Evolutionary conservation across 1,284 basidiomycete genomes (phyloP), one percentile per base, ranked within the genome.

Genomic region (Cryptococcus wingfieldii): DNA sequence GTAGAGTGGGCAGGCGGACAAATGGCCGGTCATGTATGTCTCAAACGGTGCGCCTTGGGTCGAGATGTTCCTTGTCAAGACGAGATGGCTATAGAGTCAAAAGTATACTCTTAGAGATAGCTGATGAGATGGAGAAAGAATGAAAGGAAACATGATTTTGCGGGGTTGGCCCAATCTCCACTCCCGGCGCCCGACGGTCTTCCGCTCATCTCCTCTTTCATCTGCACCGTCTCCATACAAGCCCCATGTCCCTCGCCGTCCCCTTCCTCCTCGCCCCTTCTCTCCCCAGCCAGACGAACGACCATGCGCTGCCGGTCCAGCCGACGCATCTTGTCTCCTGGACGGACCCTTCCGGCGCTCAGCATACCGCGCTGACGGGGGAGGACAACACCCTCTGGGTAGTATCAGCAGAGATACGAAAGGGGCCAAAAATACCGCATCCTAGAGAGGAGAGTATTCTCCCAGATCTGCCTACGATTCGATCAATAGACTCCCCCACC

Each of bases 361-460:
- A 67, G 8, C 55, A 64, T 0, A 59, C 65, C 38, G 74, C 72
- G 7, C 46, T 74, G 10, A 68, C 67, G 2, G 60, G 54, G 23
- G 39, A 54, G 4, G 67, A 72, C 56, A 73, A 73, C 51, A 67
- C 65, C 0, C 53, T 76, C n/a, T 76, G 70, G 70, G 60, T 75
- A 49, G 38, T 58, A 14, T n/a, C 41, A 23, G 14, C 41, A 42
- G 19, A 23, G 1, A 16, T 8, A 10, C 41, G 14, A 23, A 42
- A 7, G 10, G 19, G 18, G 14, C 27, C 10, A 12, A 25, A 23
- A 14, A 28, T 23, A 23, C 7, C 19, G 23, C 14, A 23, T 27
- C 25, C 18, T 27, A 23, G 45, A 14, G 23, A 23, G 41, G 10
- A 42, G 16, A 42, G 41, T 18, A n/a, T 18, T 42, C 41, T 42